Base-by-base conservation (phyloP, 257 asterid genomes). In the Fraxinus americana region DNA sequence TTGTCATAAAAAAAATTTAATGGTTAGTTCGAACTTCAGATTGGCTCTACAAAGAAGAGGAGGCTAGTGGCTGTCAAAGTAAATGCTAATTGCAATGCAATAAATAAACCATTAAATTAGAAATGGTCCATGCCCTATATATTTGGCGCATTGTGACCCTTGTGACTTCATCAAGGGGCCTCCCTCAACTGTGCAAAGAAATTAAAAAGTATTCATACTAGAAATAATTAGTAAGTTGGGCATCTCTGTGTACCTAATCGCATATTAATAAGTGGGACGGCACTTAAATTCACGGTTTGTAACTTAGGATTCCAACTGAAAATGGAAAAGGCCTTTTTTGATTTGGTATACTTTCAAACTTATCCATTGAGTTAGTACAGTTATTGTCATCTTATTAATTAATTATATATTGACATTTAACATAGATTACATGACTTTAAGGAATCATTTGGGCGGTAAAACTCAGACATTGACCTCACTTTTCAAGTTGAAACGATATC, bases 101-200 rank as follows among this genome's bases (percentile, higher is more conserved):
- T 63, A 63, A 63, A 63, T n/a, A 63, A 63, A 23, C 69, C 69
- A 25, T 63, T 25, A 63, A 63, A 23, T 25, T 63, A 63, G 32
- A 63, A 23, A 2, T 63, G 69, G 69, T 41, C 69, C 35, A 63
- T 25, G 2, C 8, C 7, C 69, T 63, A 25, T 23, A 23, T 11
- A 63, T 63, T 25, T 63, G 69, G 34, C 35, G 25, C 34, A 63
- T 23, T 23, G 35, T 25, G 34, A 4, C 17, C 35, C 69, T 63
- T 25, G 0, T 21, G 35, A 63, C 68, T 10, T 63, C 16, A 25
- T 63, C 25, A 23, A 4, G 5, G 29, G 69, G 17, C 35, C 19
- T 63, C 35, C 69, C 69, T 63, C 36, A 63, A 63, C 11, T 23
- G 14, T 63, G 17, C 69, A 27, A 63, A 63, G 32, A 8, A 63